Percentiles rank a stretch among this genome's conserved stretches.
phyloP scores from a whole-genome alignment of 2,329 filamentous ascomycete species.

The Myriosclerotinia duriaeana region DNA sequence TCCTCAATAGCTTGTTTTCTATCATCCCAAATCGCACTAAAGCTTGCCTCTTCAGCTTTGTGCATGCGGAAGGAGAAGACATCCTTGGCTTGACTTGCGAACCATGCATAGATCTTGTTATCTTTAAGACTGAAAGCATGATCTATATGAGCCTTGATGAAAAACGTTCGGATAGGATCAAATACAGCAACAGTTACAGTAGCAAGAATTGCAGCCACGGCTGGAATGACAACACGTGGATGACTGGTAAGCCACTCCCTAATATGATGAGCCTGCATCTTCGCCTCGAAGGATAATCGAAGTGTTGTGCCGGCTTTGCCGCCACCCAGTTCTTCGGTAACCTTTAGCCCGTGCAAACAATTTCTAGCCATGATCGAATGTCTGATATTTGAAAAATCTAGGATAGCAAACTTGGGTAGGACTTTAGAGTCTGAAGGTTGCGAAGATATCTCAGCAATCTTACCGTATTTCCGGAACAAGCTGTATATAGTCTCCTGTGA shows the following conservation, averaged over 20 bases:
- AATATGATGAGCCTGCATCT: slow-evolving; percentile 73
- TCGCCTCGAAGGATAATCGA: slow-evolving; percentile 79
- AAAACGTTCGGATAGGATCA: slow-evolving; percentile 91
- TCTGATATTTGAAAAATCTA: slow-evolving; percentile 69
- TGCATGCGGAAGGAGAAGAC: slow-evolving; percentile 60
- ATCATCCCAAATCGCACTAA: slow-evolving; percentile 61
- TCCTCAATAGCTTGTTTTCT: slow-evolving; percentile 78
- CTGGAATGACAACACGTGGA: slow-evolving; percentile 75
- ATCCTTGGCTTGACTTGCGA: slow-evolving; percentile 69
- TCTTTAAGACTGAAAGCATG: slow-evolving; percentile 72
- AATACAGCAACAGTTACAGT: slow-evolving; percentile 85
- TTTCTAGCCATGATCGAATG: slow-evolving; percentile 40
- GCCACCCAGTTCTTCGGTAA: slow-evolving; percentile 67
- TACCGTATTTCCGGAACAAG: slow-evolving; percentile 86
- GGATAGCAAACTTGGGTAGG: slow-evolving; percentile 72
- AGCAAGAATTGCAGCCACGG: slow-evolving; percentile 76
- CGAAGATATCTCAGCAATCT: slow-evolving; percentile 78
- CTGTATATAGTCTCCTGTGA: slow-evolving; percentile 85
- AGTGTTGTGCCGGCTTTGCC: slow-evolving; percentile 75
- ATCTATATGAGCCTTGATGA: slow-evolving; percentile 84
- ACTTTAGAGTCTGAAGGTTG: slow-evolving; percentile 86
- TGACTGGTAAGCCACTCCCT: slow-evolving; percentile 87
- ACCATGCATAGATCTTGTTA: slow-evolving; percentile 74
- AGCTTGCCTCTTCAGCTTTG: slow-evolving; percentile 62
- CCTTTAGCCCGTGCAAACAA: slow-evolving; percentile 81